Percentiles rank a stretch among this genome's conserved stretches.
Evolutionary conservation across 805 yeast genomes (phyloP).

Genomic region (Lachancea sp.): DNA sequence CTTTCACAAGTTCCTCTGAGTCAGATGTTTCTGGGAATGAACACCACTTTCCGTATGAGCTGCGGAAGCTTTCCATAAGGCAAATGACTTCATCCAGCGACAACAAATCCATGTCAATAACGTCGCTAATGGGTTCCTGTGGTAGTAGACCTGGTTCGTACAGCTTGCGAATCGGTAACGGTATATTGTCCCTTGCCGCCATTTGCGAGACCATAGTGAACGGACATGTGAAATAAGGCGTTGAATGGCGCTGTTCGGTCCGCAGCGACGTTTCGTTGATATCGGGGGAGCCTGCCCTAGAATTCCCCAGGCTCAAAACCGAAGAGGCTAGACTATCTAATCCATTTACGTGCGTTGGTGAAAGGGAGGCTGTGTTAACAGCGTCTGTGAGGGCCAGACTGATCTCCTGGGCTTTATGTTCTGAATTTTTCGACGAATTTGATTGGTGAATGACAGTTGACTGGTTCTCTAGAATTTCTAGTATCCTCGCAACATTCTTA

Average conservation of each 20-base stretch:
- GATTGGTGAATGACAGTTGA: not conserved
- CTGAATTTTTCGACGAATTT: not conserved
- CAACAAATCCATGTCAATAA: conserved; percentile 46
- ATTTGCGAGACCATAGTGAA: conserved; percentile 16
- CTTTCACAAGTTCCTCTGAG: conserved; percentile 42
- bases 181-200: conserved; percentile 15
- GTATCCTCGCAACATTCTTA: conserved; percentile 13
- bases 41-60: conserved; percentile 72
- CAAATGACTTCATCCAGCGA: conserved; percentile 42
- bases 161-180: conserved; percentile 14
- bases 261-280: conserved; percentile 7
- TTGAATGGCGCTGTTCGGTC: conserved; percentile 13
- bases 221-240: conserved; percentile 14
- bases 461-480: conserved; percentile 10
- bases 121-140: conserved; percentile 35
- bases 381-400: conserved; percentile 6
- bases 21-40: conserved; percentile 53
- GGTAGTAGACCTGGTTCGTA: conserved; percentile 11
- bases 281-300: conserved; percentile 5
- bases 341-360: not conserved
- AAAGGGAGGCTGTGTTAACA: conserved; percentile 3
- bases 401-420: not conserved
- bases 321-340: conserved; percentile 1
- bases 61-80: conserved; percentile 52
- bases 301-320: not conserved